These are phyloP conservation scores for Mycosphaerella sp. DNA, from an alignment of 2,329 filamentous ascomycete genomes.

Conservation along the genomic window DNA sequence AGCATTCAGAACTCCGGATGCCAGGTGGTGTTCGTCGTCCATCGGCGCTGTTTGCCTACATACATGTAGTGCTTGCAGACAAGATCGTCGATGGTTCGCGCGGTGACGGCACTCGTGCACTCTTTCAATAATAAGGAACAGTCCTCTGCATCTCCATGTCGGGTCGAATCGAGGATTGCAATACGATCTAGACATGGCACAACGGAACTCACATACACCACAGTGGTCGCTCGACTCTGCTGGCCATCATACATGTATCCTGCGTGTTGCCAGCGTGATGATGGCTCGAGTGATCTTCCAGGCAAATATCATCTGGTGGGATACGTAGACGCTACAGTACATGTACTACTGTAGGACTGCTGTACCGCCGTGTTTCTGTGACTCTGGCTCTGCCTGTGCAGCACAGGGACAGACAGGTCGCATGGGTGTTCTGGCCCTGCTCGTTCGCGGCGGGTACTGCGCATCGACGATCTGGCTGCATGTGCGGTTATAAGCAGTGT, in stretches of 20 bases:
- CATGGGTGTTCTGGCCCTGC: not conserved
- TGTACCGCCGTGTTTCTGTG: too few relatives aligned
- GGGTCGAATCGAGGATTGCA: not conserved
- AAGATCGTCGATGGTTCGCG: constrained; percentile 8
- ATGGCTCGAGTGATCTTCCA: too few relatives aligned
- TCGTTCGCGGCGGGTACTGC: not conserved
- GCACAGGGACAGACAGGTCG: not conserved
- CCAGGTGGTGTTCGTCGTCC: too few relatives aligned
- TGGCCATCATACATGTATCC: not conserved
- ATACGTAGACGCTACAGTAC: too few relatives aligned
- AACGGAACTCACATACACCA: not conserved
- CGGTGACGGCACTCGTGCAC: constrained; percentile 1
- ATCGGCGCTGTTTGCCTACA: too few relatives aligned
- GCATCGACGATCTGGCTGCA: not conserved
- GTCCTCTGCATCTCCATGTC: not conserved
- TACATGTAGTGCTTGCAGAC: constrained; percentile 3
- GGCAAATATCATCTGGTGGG: too few relatives aligned
- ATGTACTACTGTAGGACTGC: too few relatives aligned
- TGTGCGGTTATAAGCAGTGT: not conserved
- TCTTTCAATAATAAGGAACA: not conserved
- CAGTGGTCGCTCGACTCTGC: not conserved
- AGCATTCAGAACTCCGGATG: too few relatives aligned
- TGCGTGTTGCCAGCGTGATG: too few relatives aligned
- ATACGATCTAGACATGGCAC: not conserved
- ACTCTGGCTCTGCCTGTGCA: too few relatives aligned